Evolutionary conservation across 257 asterid species (phyloP), one percentile per base, ranked within the genome.

Genomic region (Ilex aquifolium): DNA sequence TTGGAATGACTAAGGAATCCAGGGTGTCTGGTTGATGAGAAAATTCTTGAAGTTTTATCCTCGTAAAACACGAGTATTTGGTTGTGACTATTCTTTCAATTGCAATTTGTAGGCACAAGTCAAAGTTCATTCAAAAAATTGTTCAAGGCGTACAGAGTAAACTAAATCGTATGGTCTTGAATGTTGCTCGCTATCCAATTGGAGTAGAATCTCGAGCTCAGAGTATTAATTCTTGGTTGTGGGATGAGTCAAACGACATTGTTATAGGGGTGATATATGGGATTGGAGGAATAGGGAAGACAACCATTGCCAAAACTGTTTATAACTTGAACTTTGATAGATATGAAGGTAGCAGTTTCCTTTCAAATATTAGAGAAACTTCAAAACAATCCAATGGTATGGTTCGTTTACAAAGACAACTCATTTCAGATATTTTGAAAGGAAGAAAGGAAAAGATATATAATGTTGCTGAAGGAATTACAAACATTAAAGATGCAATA

Each of bases 281-380:
- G 21, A 62, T 50, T 5, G 72, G 67, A 11, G 72, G 77, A 46
- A 73, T 67, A 7, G 70, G 69, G 52, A 73, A 67, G 62, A 73
- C 73, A 17, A 73, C 77, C 29, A 65, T 63, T 58, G 64, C 77
- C 63, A 67, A 59, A 67, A 62, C 39, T 67, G 69, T 67, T 27
- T 67, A 62, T 65, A 67, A 67, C 55, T 27, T 53, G 13, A 67
- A 73, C 50, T 40, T n/a, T 58, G 69, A 50, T 13, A 31, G 49
- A 12, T 60, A 67, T 1, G 73, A 67, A 46, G 59, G 15, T 2
- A 62, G 73, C 0, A 21, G 27, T 1, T 21, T 21, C 1, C 27
- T 21, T 21, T 0, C 27, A 0, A 21, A 21, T 21, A 50, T 73
- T 6, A 63, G 69, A 63, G 70, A 73, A 58, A 31, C 54, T 44